These are phyloP conservation scores for Inonotus obliquus DNA, from an alignment of 1,284 basidiomycete genomes.

Conservation along the genomic window DNA sequence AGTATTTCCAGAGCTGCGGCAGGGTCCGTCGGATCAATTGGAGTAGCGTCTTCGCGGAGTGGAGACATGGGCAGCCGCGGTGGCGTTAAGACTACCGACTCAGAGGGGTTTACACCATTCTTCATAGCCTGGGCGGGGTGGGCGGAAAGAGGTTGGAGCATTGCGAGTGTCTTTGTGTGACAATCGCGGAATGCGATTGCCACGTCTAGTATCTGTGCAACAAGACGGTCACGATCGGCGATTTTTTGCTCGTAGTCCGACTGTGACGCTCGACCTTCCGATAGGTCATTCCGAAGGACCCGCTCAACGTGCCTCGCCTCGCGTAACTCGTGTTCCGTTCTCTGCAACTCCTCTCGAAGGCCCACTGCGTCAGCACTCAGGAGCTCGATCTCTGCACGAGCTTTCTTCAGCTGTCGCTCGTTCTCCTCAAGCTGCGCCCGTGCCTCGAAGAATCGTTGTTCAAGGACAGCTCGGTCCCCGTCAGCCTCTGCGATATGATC, in stretches of 20 bases:
- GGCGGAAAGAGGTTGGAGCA: slow-evolving; percentile 55
- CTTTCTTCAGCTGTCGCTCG: slow-evolving; percentile 57
- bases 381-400: slow-evolving; percentile 52
- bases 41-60: slow-evolving; percentile 59
- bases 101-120: slow-evolving; percentile 30
- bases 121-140: slow-evolving; percentile 48
- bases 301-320: slow-evolving; percentile 59
- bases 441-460: slow-evolving; percentile 80
- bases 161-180: slow-evolving; percentile 62
- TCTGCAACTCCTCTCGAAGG: slow-evolving; percentile 66
- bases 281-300: slow-evolving; percentile 58
- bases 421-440: slow-evolving; percentile 57
- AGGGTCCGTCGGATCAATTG: slow-evolving; percentile 71
- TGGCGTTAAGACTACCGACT: slow-evolving; percentile 45
- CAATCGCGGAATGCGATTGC: slow-evolving; percentile 69
- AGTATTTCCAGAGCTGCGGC: slow-evolving; percentile 61
- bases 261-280: slow-evolving; percentile 54
- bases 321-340: slow-evolving; percentile 61
- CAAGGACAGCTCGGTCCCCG: slow-evolving; percentile 84
- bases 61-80: slow-evolving; percentile 42
- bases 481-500: slow-evolving; percentile 90
- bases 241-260: slow-evolving; percentile 61
- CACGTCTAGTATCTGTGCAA: slow-evolving; percentile 71
- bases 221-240: slow-evolving; percentile 54
- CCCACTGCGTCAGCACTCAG: slow-evolving; percentile 59